Conservation (phyloP, 2,329 filamentous ascomycete genomes). For the Talaromyces pinophilus region DNA sequence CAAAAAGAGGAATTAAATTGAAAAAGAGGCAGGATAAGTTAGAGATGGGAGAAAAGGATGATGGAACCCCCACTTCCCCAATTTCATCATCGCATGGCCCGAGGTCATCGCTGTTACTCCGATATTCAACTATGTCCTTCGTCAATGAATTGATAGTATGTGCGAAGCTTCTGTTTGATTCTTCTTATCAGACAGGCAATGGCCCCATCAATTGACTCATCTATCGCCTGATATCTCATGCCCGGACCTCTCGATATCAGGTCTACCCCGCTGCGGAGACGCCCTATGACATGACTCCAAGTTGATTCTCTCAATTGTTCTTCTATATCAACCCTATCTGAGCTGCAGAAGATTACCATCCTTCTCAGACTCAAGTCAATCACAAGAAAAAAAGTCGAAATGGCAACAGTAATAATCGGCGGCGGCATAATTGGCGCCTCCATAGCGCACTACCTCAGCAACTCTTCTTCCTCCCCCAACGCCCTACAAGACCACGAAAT, state of each 20-base stretch:
- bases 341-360: not conserved
- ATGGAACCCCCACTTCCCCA: not conserved
- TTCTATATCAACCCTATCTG: not conserved
- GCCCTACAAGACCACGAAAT: constrained; percentile 42
- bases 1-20: not conserved
- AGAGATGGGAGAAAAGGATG: not conserved
- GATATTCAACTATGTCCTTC: not conserved
- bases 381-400: not conserved
- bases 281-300: constrained; percentile 15
- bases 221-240: not conserved
- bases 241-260: not conserved
- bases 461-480: constrained; percentile 32
- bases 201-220: not conserved
- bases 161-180: not conserved
- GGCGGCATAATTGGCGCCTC: constrained; percentile 70
- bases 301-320: not conserved
- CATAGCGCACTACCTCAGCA: constrained; percentile 70
- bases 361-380: not conserved
- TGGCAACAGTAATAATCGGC: constrained; percentile 64
- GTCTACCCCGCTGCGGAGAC: constrained; percentile 21
- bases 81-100: not conserved
- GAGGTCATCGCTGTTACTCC: not conserved
- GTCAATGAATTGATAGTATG: not conserved
- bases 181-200: not conserved
- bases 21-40: too few relatives aligned